Evolutionary conservation across 192 early-diverging fungal species (phyloP).

Genomic region (Phlyctochytrium bullatum): DNA sequence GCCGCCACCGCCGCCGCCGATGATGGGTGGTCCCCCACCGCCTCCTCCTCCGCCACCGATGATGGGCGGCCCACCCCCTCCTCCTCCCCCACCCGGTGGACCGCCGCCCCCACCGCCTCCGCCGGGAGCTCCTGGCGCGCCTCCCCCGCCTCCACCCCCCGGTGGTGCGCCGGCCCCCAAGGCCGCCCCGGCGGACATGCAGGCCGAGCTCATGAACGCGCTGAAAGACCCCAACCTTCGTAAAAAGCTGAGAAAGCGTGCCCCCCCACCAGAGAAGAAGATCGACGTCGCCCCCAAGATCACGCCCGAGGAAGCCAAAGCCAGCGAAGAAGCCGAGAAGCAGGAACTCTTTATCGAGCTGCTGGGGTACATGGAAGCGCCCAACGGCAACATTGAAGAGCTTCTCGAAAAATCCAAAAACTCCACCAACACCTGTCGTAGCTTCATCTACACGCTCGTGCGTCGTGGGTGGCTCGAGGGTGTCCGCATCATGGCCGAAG

Average conservation of each 20-base stretch:
- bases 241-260: conserved; percentile 36
- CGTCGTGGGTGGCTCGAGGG: conserved; percentile 48
- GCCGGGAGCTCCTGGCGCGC: conserved; percentile 33
- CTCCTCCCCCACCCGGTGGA: conserved; percentile 27
- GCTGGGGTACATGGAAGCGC: conserved; percentile 58
- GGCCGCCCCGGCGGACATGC: conserved; percentile 15
- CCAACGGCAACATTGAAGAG: conserved; percentile 53
- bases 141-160: conserved; percentile 26
- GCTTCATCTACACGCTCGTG: conserved; percentile 52
- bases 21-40: conserved; percentile 5
- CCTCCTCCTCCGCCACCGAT: conserved; percentile 42
- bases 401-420: conserved; percentile 34
- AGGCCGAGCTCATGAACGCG: conserved; percentile 27
- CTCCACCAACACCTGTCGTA: conserved; percentile 37
- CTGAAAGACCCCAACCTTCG: conserved; percentile 34
- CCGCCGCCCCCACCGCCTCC: conserved; percentile 29
- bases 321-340: conserved; percentile 28
- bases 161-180: not conserved
- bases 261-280: conserved; percentile 8
- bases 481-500: conserved; percentile 28
- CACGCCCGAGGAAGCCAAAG: conserved; percentile 25
- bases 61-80: conserved; percentile 32
- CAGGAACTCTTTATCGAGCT: conserved; percentile 51
- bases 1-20: conserved; percentile 6
- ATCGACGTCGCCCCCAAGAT: conserved; percentile 4